phyloP scores from a whole-genome alignment of 129 eudicot genomes.

The Flaveria ramosissima region DNA sequence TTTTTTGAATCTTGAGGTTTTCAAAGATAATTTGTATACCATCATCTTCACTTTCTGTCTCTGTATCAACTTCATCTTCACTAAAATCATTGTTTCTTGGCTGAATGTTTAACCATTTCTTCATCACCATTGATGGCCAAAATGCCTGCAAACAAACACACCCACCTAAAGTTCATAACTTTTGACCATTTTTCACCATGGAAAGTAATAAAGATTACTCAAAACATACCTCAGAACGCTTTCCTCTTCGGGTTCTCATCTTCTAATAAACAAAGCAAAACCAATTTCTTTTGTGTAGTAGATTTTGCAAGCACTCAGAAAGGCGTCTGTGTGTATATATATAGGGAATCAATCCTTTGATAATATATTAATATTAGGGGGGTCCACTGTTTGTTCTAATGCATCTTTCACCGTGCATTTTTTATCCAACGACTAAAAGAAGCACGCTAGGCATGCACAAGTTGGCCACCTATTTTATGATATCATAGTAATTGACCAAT shows the following conservation, averaged over 20 bases:
- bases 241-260: conserved; percentile 80
- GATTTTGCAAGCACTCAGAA: conserved; percentile 37
- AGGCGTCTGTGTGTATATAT: conserved; percentile 19
- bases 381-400: conserved; percentile 29
- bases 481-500: not conserved
- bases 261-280: conserved; percentile 23
- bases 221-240: conserved; percentile 73
- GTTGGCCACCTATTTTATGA: conserved; percentile 31
- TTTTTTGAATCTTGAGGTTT: not conserved
- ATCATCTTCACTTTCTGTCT: conserved; percentile 91
- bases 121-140: conserved; percentile 98
- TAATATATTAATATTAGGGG: not conserved
- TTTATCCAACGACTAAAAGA: conserved; percentile 21
- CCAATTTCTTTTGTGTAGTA: conserved; percentile 15
- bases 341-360: conserved; percentile 19
- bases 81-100: conserved; percentile 84
- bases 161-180: conserved; percentile 15
- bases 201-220: conserved; percentile 8
- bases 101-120: conserved; percentile 92
- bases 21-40: conserved; percentile 39
- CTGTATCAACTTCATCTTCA: conserved; percentile 95
- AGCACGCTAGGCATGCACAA: conserved; percentile 42
- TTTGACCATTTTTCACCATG: conserved; percentile 22
- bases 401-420: conserved; percentile 28
- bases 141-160: conserved; percentile 52